Evolutionary conservation across 2,329 filamentous ascomycete species (phyloP).

Genomic region (Chalara sp.): DNA sequence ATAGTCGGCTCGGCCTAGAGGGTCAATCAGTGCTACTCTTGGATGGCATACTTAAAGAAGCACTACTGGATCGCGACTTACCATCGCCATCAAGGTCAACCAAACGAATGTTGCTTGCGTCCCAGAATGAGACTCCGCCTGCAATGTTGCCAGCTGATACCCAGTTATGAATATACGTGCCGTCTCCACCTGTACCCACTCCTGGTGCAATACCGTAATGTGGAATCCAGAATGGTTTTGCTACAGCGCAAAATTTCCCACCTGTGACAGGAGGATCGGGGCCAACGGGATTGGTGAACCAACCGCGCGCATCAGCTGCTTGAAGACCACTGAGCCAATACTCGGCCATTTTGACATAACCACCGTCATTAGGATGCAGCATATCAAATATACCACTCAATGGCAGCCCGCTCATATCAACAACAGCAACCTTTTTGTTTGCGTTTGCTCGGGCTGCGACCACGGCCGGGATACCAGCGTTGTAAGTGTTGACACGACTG

Average conservation of each 20-base stretch:
- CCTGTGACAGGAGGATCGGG: neutral
- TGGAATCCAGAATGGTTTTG: too few species aligned
- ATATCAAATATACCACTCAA: slow-evolving; percentile 6
- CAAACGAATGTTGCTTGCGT: neutral
- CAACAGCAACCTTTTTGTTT: slow-evolving; percentile 5
- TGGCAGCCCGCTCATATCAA: slow-evolving; percentile 10
- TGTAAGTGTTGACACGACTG: slow-evolving; percentile 6
- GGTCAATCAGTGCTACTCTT: too few species aligned
- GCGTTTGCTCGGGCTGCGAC: slow-evolving; percentile 2
- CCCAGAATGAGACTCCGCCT: too few species aligned
- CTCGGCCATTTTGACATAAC: slow-evolving; percentile 14
- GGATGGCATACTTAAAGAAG: neutral
- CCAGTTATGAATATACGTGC: too few species aligned
- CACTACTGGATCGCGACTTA: neutral
- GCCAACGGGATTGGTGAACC: slow-evolving; percentile 19
- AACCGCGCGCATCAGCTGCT: slow-evolving; percentile 1
- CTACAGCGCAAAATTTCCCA: too few species aligned
- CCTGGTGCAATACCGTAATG: too few species aligned
- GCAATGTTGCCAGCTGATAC: too few species aligned
- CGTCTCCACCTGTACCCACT: too few species aligned
- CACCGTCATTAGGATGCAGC: slow-evolving; percentile 14
- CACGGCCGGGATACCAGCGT: slow-evolving; percentile 11
- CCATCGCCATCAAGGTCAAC: neutral
- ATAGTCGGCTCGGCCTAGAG: neutral
- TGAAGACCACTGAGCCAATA: slow-evolving; percentile 9